Evolutionary conservation across 1,139 yeast genomes (phyloP), one percentile per base, ranked within the genome.

Genomic region (Scheffersomyces titani): DNA sequence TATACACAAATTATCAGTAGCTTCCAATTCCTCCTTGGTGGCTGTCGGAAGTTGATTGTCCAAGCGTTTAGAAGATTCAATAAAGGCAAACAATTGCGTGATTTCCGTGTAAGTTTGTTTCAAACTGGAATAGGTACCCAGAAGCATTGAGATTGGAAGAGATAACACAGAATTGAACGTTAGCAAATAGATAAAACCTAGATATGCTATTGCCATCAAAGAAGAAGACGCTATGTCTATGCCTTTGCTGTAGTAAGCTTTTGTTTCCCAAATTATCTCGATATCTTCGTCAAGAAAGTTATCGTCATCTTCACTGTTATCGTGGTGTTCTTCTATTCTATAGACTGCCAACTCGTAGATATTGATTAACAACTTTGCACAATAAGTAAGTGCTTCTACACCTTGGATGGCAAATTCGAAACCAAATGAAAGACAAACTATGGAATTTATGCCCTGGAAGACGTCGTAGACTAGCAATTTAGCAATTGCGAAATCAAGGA

Each of bases 351-450:
- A 69, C 64, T 92, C 98, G 61, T 81, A 78, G 40, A 86, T 69
- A 62, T 87, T 86, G 58, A 91, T 71, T 2, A 75, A 58, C 55
- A 84, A 77, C 65, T 87, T 85, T 49, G 81, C 74, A 19, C 77
- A 72, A 52, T 80, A 75, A 7, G 84, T 75, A 20, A 84, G 63
- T 20, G 86, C 70, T 54, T 87, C 89, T 30, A 89, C 78, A 18
- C 85, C 83, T 59, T 88, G 78, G 54, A 90, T 75, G 5, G 90
- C 87, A 69, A 89, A 89, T 64, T 90, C 96, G 69, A 91, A 87
- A 0, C 94, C 94, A 71, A 90, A 88, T 44, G 84, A 74, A 70
- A 82, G 65, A 79, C 87, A 78, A 1, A 75, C 86, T 67, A 71
- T 84, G 67, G 69, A 84, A 73, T 69, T 85, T 70, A 65, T 76